These are phyloP conservation scores for Amanita polypyramis DNA, from an alignment of 768 basidiomycete species.

Conservation along the genomic window DNA sequence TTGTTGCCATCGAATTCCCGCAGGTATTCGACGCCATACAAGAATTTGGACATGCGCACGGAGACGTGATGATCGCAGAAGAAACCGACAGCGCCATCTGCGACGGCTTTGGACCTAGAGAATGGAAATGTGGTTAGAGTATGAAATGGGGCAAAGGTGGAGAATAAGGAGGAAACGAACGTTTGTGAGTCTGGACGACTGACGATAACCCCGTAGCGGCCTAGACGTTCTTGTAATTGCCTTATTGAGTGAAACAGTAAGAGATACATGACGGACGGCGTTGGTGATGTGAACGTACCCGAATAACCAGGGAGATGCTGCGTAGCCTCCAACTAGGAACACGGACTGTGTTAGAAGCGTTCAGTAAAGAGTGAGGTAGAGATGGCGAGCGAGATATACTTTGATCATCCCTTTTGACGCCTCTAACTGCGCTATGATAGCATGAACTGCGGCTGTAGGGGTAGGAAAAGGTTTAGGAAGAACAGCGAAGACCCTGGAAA, in stretches of 20 bases:
- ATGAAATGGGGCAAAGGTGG: not conserved
- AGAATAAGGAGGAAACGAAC: constrained; percentile 29
- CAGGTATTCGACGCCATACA: constrained; percentile 77
- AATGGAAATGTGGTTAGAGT: not conserved
- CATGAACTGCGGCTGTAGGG: constrained; percentile 44
- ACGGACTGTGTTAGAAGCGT: constrained; percentile 40
- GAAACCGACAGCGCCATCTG: constrained; percentile 77
- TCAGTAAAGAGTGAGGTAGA: not conserved
- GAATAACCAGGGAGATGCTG: constrained; percentile 76
- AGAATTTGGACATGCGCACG: constrained; percentile 68
- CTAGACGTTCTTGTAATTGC: constrained; percentile 63
- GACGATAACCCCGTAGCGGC: constrained; percentile 44
- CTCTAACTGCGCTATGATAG: constrained; percentile 64
- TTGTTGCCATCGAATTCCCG: constrained; percentile 57
- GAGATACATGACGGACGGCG: not conserved
- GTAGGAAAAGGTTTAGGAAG: not conserved
- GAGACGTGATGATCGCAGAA: constrained; percentile 81
- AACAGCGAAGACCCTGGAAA: not conserved
- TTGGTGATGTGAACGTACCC: constrained; percentile 15
- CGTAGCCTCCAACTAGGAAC: constrained; percentile 77
- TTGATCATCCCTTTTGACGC: constrained; percentile 58
- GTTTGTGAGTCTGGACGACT: constrained; percentile 76
- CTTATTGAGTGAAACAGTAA: constrained; percentile 12
- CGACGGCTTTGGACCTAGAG: constrained; percentile 73
- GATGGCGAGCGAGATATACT: constrained; percentile 23